These are phyloP conservation scores for Pseudotsuga menziesii DNA, from an alignment of 75 land plant genomes.

Conservation along the genomic window DNA sequence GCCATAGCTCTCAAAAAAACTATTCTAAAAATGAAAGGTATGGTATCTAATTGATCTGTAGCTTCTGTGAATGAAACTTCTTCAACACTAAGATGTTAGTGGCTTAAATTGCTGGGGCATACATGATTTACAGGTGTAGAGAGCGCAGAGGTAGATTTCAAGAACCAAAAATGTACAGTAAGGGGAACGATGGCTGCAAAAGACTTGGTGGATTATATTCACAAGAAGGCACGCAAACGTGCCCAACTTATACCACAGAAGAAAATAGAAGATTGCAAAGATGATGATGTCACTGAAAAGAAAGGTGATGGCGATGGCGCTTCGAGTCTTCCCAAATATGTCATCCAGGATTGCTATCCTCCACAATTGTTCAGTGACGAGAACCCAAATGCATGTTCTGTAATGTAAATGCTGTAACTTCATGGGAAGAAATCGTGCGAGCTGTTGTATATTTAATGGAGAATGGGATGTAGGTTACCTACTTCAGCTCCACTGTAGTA, in stretches of 20 bases:
- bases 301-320: neutral
- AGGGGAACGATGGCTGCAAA: constrained; percentile 56
- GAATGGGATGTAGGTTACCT: neutral
- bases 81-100: no score
- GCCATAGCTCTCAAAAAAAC: constrained; percentile 2
- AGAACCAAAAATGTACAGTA: constrained; percentile 48
- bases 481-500: neutral
- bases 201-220: constrained; percentile 55
- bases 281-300: neutral
- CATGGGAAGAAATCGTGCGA: neutral
- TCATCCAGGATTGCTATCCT: constrained; percentile 26
- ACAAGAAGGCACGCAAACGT: constrained; percentile 58
- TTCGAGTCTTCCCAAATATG: neutral
- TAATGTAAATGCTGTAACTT: constrained; percentile 27
- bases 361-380: constrained; percentile 85
- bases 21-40: constrained; percentile 18
- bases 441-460: neutral
- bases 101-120: neutral
- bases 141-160: constrained; percentile 45
- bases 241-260: constrained; percentile 27
- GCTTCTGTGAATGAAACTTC: no score
- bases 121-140: constrained; percentile 49
- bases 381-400: constrained; percentile 64
- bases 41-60: neutral
- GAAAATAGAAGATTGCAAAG: constrained; percentile 14